Evolutionary conservation across 768 basidiomycete genomes (phyloP), one percentile per base, ranked within the genome.

Genomic region (Kwoniella shandongensis): DNA sequence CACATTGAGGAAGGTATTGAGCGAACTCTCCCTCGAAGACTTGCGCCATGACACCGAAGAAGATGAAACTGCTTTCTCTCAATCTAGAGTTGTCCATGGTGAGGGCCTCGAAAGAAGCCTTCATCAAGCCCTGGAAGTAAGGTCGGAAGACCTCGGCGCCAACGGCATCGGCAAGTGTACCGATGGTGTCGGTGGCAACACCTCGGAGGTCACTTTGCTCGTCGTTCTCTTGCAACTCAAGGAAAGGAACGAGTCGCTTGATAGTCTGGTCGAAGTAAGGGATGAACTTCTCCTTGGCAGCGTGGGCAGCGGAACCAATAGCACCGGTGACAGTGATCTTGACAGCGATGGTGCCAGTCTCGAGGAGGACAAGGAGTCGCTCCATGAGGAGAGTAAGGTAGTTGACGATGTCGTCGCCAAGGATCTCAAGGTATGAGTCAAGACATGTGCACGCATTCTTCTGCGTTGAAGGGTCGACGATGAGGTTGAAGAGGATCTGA

Each of bases 141-240:
- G 92, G 93, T 30, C 89, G 81, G 86, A 98, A 99, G 26, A 85
- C 80, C 13, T 98, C 93, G 72, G 86, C 84, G 62, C 96, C 94
- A 58, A 98, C 90, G 7, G 94, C 91, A 78, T 98, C 94, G 13
- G 96, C 90, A 67, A 99, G 91, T 0, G 96, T 97, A 50, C 96
- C 96, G 58, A 97, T 86, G n/a, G 96, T 91, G 78, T 98, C 96
- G 85, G 96, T 96, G 11, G 94, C 88, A 72, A 97, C 93, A 35
- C 96, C 94, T 55, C 94, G 89, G 36, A 99, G 84, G 68, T 97
- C 93, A 41, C 82, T 85, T 78, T 96, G 91, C 74, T 96, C 94
- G 44, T 90, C 92, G 65, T 93, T 89, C 26, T 84, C 87, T 48
- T 73, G 63, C 26, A 98, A 84, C 30, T 84, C 79, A 48, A 98